phyloP scores from a whole-genome alignment of 1,284 basidiomycete genomes.

The Melampsora americana region DNA sequence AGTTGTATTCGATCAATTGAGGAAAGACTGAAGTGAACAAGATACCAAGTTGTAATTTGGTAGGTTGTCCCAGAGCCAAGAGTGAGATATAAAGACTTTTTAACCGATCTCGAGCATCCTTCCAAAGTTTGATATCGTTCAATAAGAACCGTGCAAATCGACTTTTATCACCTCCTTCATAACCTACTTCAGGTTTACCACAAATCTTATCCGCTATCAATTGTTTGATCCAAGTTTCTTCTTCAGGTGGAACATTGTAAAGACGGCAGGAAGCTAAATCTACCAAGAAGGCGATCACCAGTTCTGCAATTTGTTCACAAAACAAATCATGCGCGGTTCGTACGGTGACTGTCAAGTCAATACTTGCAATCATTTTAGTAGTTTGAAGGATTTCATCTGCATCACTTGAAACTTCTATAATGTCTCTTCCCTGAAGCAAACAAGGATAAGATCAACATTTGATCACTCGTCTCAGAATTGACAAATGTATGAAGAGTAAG shows the following conservation, averaged over 20 bases:
- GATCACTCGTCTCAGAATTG: not conserved
- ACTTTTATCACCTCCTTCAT: constrained; percentile 48
- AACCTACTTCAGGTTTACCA: constrained; percentile 24
- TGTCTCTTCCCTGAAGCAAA: constrained; percentile 67
- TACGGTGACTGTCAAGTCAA: constrained; percentile 88
- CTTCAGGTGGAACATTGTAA: constrained; percentile 61
- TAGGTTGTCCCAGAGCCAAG: constrained; percentile 68
- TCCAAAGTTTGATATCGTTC: constrained; percentile 78
- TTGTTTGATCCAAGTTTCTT: constrained; percentile 59
- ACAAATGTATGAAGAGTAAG: not conserved
- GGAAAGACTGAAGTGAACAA: constrained; percentile 81
- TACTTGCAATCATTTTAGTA: constrained; percentile 74
- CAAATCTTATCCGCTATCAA: constrained; percentile 32
- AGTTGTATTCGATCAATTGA: constrained; percentile 80
- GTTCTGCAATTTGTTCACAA: constrained; percentile 76
- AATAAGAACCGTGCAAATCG: constrained; percentile 71
- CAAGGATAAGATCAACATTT: not conserved
- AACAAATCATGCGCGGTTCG: constrained; percentile 83
- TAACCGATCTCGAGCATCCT: constrained; percentile 70
- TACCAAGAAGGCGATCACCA: constrained; percentile 78
- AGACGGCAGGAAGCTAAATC: constrained; percentile 68
- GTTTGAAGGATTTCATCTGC: constrained; percentile 70
- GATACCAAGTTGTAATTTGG: constrained; percentile 73
- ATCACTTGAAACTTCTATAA: constrained; percentile 74
- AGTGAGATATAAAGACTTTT: constrained; percentile 79